These are phyloP conservation scores for Trichoderma sp. DNA, from an alignment of 2,329 filamentous ascomycete species.

Conservation along the genomic window DNA sequence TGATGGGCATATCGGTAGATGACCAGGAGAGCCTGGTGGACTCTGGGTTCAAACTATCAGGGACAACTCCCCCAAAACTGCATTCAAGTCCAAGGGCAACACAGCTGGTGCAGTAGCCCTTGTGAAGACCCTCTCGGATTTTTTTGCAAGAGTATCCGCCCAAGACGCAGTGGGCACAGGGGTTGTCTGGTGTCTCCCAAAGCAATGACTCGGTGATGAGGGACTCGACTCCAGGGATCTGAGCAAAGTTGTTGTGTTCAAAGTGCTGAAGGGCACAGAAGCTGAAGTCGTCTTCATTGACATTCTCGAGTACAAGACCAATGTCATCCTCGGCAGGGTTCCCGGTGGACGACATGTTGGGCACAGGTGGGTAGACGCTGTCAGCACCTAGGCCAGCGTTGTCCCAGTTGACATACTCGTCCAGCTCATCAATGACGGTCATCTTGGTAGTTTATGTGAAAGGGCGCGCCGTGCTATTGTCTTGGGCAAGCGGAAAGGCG, in stretches of 20 bases:
- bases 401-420: conserved; percentile 65
- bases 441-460: conserved; percentile 28
- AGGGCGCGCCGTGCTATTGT: conserved; percentile 22
- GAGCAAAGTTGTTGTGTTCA: conserved; percentile 34
- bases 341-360: conserved; percentile 38
- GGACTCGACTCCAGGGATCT: not conserved
- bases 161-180: conserved; percentile 52
- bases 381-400: conserved; percentile 42
- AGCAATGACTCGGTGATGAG: conserved; percentile 18
- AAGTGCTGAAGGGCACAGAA: conserved; percentile 61
- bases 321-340: conserved; percentile 40
- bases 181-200: conserved; percentile 45
- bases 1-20: conserved; percentile 43
- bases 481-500: conserved; percentile 8
- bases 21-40: conserved; percentile 35
- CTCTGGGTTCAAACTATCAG: conserved; percentile 35
- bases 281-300: conserved; percentile 58
- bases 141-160: conserved; percentile 59
- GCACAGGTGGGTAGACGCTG: conserved; percentile 33
- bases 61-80: conserved; percentile 48
- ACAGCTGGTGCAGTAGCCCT: conserved; percentile 61
- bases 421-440: conserved; percentile 51
- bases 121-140: conserved; percentile 58
- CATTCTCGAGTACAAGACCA: conserved; percentile 54
- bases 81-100: conserved; percentile 58